Base-by-base conservation (phyloP, 2,329 filamentous ascomycete species). In the Paraphoma sp. region DNA sequence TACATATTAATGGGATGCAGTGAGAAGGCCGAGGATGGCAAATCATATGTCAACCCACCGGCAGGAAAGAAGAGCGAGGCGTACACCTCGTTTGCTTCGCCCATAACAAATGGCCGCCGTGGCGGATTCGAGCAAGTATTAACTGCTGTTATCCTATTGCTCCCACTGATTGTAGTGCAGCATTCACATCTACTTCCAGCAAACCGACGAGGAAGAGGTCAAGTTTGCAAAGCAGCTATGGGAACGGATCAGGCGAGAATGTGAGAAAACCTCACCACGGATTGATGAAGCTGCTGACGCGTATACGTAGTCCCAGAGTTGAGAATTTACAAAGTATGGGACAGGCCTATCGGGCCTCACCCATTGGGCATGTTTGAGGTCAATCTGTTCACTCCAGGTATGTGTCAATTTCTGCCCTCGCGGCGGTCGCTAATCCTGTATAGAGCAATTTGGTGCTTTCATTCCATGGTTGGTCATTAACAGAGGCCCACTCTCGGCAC, bases 281-380 rank as follows among this genome's bases (percentile, higher is more conserved):
- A 23, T 23, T 5, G 23, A 23, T 5, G 5, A 23, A 23, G 23
- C 23, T 5, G 23, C 23, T 23, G 23, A 23, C 23, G 23, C 23
- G 23, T 46, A n/a, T 45, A 6, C 1, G 40, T 57, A 93, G 90
- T 96, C 70, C 92, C 93, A 8, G 93, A 97, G 73, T 81, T 96
- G 16, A 85, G 92, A 51, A 89, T 96, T 66, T 96, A 97, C 74
- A 82, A 77, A 12, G 81, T 96, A 63, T 96, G 87, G 85, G 89
- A 95, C 63, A 77, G 80, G 12, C 92, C 93, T 0, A 77, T 97
- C 29, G 93, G 93, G 0, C 93, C 93, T 0, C 93, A 97, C 74
- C 88, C 90, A 0, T 76, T 92, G 0, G 90, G 88, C 50, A 97
- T 96, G 92, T 97, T 97, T 68, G 93, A 97, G 77, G 92, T 97